Evolutionary conservation across 257 asterid species (phyloP).

Genomic region (Jacaranda copaia): DNA sequence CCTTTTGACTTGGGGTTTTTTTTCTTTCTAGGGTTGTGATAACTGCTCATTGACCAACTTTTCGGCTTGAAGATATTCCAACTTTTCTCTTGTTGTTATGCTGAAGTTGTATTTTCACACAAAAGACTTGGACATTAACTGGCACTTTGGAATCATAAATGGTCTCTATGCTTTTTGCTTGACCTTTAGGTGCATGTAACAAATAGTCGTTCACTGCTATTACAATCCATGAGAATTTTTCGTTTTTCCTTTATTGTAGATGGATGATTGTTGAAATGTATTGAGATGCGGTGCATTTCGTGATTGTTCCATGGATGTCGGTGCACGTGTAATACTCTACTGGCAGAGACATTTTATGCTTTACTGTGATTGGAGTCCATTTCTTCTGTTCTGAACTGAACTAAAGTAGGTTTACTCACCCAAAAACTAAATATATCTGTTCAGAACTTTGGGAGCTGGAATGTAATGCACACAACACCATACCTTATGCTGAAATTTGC

Average conservation of each 20-base stretch:
- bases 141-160: constrained; percentile 19
- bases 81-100: constrained; percentile 30
- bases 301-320: constrained; percentile 50
- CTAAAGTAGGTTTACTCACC: not conserved
- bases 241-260: constrained; percentile 47
- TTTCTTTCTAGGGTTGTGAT: constrained; percentile 68
- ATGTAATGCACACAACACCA: not conserved
- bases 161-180: constrained; percentile 16
- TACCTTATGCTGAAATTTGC: not conserved
- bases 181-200: constrained; percentile 20
- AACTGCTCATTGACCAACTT: constrained; percentile 50
- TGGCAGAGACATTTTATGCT: constrained; percentile 27
- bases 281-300: constrained; percentile 46
- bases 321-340: constrained; percentile 38
- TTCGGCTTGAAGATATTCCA: constrained; percentile 50
- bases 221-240: constrained; percentile 27
- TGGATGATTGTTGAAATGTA: constrained; percentile 58
- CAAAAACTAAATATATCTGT: not conserved
- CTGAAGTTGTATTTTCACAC: constrained; percentile 33
- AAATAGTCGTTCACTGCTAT: constrained; percentile 12
- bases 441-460: constrained; percentile 11
- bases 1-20: constrained; percentile 49
- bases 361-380: constrained; percentile 14
- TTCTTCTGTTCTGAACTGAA: no score
- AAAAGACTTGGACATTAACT: constrained; percentile 19